Conservation (phyloP, 1,284 basidiomycete genomes). For the Phylloporus sp. region DNA sequence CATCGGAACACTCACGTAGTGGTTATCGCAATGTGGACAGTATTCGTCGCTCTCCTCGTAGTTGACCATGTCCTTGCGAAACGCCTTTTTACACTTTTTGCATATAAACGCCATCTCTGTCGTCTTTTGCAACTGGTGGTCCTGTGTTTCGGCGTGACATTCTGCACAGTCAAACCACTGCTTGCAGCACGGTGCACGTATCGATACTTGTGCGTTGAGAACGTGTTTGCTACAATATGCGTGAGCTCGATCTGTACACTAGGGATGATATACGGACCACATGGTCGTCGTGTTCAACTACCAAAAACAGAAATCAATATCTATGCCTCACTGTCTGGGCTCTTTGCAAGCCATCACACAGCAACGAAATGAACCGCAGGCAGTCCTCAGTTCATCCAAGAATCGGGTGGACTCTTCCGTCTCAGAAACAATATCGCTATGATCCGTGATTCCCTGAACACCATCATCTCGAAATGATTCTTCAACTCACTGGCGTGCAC, state of each 20-base stretch:
- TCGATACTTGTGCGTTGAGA: constrained; percentile 91
- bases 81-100: constrained; percentile 98
- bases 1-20: constrained; percentile 71
- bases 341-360: too few relatives aligned
- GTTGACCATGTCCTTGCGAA: constrained; percentile 88
- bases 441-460: too few relatives aligned
- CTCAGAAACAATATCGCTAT: too few relatives aligned
- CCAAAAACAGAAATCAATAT: too few relatives aligned
- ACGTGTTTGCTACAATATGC: constrained; percentile 79
- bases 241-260: neutral
- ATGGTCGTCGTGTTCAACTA: constrained; percentile 10
- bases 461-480: too few relatives aligned
- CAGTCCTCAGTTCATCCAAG: too few relatives aligned
- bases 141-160: constrained; percentile 87
- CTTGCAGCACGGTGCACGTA: constrained; percentile 94
- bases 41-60: constrained; percentile 98
- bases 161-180: constrained; percentile 96
- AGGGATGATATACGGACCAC: constrained; percentile 27
- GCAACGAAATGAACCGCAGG: too few relatives aligned
- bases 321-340: constrained; percentile 21
- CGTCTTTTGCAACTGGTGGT: constrained; percentile 78
- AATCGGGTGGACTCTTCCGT: too few relatives aligned
- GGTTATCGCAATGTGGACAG: constrained; percentile 98
- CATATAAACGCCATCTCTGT: constrained; percentile 94
- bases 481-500: constrained; percentile 19